Percentiles rank a stretch among this genome's conserved stretches.
phyloP scores from a whole-genome alignment of 2,329 filamentous ascomycete species.

The Cladosporium velox region DNA sequence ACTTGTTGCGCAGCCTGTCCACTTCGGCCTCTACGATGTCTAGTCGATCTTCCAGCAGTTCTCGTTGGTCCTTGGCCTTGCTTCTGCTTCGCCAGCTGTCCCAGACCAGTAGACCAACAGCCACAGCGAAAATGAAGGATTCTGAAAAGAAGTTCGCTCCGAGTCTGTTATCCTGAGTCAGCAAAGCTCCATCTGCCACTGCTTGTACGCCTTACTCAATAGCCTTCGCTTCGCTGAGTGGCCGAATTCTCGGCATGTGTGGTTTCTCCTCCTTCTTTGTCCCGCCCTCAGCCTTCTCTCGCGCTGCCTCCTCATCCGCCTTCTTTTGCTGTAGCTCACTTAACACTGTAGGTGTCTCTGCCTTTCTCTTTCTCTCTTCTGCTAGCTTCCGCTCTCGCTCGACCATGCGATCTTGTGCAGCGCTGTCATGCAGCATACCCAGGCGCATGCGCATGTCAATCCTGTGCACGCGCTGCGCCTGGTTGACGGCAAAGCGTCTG shows the following conservation, averaged over 20 bases:
- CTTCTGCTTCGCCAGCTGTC: conserved; percentile 62
- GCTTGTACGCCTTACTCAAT: conserved; percentile 62
- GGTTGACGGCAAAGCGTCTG: conserved; percentile 60
- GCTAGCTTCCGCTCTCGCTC: conserved; percentile 57
- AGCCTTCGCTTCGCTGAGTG: conserved; percentile 66
- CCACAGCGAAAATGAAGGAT: conserved; percentile 66
- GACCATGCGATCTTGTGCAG: conserved; percentile 55
- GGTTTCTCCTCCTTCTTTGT: conserved; percentile 49
- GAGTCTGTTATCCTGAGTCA: conserved; percentile 35
- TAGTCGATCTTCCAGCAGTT: conserved; percentile 62
- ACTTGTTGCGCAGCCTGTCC: conserved; percentile 39
- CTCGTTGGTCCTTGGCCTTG: conserved; percentile 61
- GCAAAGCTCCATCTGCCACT: too few relatives aligned
- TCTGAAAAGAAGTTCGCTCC: conserved; percentile 71
- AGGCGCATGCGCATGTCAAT: conserved; percentile 69
- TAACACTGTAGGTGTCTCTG: conserved; percentile 60
- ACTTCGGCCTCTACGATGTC: conserved; percentile 57
- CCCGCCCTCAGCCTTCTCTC: conserved; percentile 32
- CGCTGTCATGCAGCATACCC: conserved; percentile 63
- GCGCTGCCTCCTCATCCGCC: conserved; percentile 54
- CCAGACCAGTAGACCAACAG: conserved; percentile 62
- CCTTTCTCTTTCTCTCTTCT: conserved; percentile 54
- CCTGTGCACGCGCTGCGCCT: conserved; percentile 65
- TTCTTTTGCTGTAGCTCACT: conserved; percentile 62
- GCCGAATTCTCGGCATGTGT: conserved; percentile 56